Conservation (phyloP, 1,139 yeast genomes). For the Hyphopichia fennica region DNA sequence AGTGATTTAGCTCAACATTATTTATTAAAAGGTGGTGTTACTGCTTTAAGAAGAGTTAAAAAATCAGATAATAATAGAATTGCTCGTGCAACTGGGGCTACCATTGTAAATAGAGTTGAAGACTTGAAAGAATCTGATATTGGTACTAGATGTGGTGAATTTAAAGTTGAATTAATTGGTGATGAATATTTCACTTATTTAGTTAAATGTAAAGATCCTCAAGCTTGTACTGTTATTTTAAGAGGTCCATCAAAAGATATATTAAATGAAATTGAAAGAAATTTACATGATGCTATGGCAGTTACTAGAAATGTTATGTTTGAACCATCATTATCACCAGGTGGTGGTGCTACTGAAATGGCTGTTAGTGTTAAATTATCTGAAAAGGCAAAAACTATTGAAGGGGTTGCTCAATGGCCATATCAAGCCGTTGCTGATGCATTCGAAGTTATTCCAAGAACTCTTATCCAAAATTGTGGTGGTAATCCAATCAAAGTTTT, state of each 20-base stretch:
- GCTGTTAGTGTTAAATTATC: conserved; percentile 88
- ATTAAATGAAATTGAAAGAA: conserved; percentile 93
- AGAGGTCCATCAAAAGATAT: conserved; percentile 98
- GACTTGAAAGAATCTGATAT: conserved; percentile 89
- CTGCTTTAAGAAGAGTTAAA: conserved; percentile 91
- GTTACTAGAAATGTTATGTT: conserved; percentile 94
- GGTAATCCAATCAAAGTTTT: conserved; percentile 90
- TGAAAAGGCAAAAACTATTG: conserved; percentile 88
- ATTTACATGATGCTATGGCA: conserved; percentile 98
- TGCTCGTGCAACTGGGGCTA: conserved; percentile 97
- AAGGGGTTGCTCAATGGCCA: conserved; percentile 98
- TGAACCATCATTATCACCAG: conserved; percentile 94
- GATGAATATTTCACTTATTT: conserved; percentile 94
- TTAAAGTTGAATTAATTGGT: conserved; percentile 92
- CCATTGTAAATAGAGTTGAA: conserved; percentile 92
- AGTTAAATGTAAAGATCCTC: conserved; percentile 78
- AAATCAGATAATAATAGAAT: conserved; percentile 96
- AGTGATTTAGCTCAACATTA: conserved; percentile 98
- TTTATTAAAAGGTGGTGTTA: conserved; percentile 87
- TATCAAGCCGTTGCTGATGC: conserved; percentile 99
- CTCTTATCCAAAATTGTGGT: conserved; percentile 95
- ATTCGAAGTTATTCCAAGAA: conserved; percentile 96
- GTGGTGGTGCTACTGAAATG: conserved; percentile 99
- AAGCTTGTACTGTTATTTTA: conserved; percentile 88
- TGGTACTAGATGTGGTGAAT: conserved; percentile 86